Evolutionary conservation across 1,139 yeast species (phyloP).

Genomic region (Suhomyces choctaworum): DNA sequence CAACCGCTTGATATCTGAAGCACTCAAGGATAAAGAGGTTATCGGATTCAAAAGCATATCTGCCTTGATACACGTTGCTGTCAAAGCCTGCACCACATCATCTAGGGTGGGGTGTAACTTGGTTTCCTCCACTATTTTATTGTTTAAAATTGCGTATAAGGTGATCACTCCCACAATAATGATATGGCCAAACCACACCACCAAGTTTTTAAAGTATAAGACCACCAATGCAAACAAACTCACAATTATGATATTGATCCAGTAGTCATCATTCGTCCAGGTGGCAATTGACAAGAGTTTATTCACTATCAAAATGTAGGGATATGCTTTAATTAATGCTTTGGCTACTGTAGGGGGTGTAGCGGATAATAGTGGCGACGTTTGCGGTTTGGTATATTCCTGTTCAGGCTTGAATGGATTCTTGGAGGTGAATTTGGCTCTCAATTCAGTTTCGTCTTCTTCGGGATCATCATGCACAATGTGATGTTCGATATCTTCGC

Average conservation of each 20-base stretch:
- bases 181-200: constrained; percentile 80
- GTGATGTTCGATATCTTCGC: constrained; percentile 8
- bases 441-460: constrained; percentile 17
- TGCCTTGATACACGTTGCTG: constrained; percentile 72
- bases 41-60: constrained; percentile 79
- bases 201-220: constrained; percentile 69
- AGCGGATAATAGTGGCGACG: constrained; percentile 68
- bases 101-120: constrained; percentile 78
- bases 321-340: constrained; percentile 78
- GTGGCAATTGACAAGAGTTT: constrained; percentile 71
- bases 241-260: constrained; percentile 69
- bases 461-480: constrained; percentile 12
- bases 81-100: constrained; percentile 79
- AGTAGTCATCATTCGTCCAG: constrained; percentile 88
- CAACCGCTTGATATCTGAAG: constrained; percentile 76
- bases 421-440: constrained; percentile 16
- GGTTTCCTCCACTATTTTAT: constrained; percentile 52
- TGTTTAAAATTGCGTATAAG: constrained; percentile 62
- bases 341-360: constrained; percentile 93
- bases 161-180: constrained; percentile 67
- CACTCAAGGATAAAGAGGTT: constrained; percentile 65
- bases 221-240: constrained; percentile 59
- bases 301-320: constrained; percentile 73
- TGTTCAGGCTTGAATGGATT: constrained; percentile 9
- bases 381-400: constrained; percentile 37